Evolutionary conservation across 352 stramenopile genomes (phyloP).

Genomic region (Elongisporangium anandrum): DNA sequence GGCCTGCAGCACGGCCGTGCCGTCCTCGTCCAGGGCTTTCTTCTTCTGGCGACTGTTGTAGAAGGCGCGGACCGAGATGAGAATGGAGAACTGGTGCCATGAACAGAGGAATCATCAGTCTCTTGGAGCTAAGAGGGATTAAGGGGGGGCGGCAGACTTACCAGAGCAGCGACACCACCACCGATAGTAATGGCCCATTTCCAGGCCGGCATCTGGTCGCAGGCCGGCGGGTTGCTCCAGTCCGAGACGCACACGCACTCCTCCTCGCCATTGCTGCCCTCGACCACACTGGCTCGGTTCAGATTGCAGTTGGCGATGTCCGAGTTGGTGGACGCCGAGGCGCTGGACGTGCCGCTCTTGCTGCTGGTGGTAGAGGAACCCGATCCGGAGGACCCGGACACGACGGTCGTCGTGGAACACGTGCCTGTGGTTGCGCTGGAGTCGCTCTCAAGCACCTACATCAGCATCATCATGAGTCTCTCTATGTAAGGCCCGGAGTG

Average conservation of each 20-base stretch:
- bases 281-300: constrained; percentile 37
- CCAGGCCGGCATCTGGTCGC: constrained; percentile 42
- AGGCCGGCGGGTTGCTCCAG: constrained; percentile 52
- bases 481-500: background rate
- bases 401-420: constrained; percentile 5
- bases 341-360: constrained; percentile 1
- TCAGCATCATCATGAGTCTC: background rate
- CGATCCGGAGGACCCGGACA: constrained; percentile 6
- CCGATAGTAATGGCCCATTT: constrained; percentile 56
- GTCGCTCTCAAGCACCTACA: constrained; percentile 18
- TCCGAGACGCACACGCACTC: constrained; percentile 57
- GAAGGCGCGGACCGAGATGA: constrained; percentile 45
- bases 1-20: constrained; percentile 9
- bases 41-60: constrained; percentile 37
- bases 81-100: constrained; percentile 39
- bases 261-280: constrained; percentile 24
- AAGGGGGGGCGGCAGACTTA: constrained; percentile 8
- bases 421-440: constrained; percentile 14
- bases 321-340: constrained; percentile 13
- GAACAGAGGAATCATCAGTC: no score
- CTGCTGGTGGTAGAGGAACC: constrained; percentile 12
- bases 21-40: constrained; percentile 6
- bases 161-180: constrained; percentile 48
- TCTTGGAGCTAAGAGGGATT: background rate
- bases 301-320: constrained; percentile 42